A percentile compares a stretch with the other conserved stretches of the same genome.
Conservation (phyloP, 805 yeast genomes). For the Monosporozyma servazzii region DNA sequence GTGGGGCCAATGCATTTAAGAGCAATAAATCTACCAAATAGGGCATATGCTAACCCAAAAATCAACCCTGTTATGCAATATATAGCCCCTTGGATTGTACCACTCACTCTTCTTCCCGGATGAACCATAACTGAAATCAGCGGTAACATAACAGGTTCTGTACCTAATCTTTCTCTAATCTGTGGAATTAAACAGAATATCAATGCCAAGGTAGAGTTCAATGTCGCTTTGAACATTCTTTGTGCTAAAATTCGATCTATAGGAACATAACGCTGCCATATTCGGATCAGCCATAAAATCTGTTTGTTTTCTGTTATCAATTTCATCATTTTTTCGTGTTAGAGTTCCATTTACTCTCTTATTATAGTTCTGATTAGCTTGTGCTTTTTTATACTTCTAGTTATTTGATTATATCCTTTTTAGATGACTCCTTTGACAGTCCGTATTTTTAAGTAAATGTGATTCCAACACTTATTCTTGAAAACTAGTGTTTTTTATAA, state of each 20-base stretch:
- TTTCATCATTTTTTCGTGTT: background rate
- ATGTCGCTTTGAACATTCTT: slow-evolving; percentile 32
- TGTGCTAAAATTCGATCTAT: slow-evolving; percentile 29
- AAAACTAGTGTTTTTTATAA: too few relatives aligned
- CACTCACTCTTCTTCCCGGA: slow-evolving; percentile 42
- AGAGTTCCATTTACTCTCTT: background rate
- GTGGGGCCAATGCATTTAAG: slow-evolving; percentile 29
- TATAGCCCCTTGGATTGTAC: slow-evolving; percentile 36
- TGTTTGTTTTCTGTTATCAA: background rate
- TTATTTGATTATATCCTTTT: too few relatives aligned
- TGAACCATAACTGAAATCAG: slow-evolving; percentile 40
- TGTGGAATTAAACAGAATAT: slow-evolving; percentile 34
- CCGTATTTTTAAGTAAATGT: too few relatives aligned
- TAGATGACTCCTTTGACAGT: too few relatives aligned
- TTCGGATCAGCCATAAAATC: background rate
- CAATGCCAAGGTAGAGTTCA: slow-evolving; percentile 35
- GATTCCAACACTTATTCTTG: too few relatives aligned
- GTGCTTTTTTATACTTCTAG: background rate
- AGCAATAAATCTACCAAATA: slow-evolving; percentile 36
- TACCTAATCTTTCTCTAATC: slow-evolving; percentile 31
- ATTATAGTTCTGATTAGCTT: background rate
- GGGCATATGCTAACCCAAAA: slow-evolving; percentile 35
- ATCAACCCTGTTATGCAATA: slow-evolving; percentile 35
- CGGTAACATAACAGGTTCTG: slow-evolving; percentile 37
- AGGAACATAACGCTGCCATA: slow-evolving; percentile 20